phyloP scores from a whole-genome alignment of 2,329 filamentous ascomycete species.

The Aspergillus costaricaensis region DNA sequence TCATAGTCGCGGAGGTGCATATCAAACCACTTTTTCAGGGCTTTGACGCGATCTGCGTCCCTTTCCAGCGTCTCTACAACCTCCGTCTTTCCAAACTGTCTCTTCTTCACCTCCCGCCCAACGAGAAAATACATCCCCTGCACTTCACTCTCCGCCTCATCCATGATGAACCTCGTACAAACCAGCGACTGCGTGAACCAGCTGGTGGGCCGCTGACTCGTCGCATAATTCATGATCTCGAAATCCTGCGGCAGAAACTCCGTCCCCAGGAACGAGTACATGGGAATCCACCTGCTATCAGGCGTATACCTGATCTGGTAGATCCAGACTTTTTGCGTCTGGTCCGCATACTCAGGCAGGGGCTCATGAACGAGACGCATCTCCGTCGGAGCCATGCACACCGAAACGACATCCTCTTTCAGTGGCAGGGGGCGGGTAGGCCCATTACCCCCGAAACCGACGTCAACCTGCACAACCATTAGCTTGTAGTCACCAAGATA shows the following conservation, averaged over 20 bases:
- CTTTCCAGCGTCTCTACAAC: constrained; percentile 50
- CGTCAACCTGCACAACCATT: constrained; percentile 51
- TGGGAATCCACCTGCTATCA: constrained; percentile 57
- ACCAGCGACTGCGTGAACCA: constrained; percentile 60
- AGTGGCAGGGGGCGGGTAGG: constrained; percentile 61
- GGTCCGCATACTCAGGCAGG: constrained; percentile 48
- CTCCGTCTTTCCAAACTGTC: constrained; percentile 53
- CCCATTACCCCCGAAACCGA: constrained; percentile 66
- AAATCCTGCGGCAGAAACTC: constrained; percentile 67
- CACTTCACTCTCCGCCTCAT: constrained; percentile 49
- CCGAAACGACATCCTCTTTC: constrained; percentile 38
- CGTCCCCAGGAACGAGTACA: constrained; percentile 66
- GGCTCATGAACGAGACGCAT: constrained; percentile 56
- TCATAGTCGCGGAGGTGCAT: constrained; percentile 56
- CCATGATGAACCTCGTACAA: constrained; percentile 57
- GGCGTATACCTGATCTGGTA: constrained; percentile 59
- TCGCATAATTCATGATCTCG: constrained; percentile 60
- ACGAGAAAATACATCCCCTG: constrained; percentile 57
- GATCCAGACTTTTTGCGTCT: constrained; percentile 59
- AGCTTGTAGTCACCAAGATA: not conserved
- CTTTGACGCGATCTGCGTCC: constrained; percentile 58
- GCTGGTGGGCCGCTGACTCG: constrained; percentile 51
- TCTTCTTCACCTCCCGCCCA: constrained; percentile 56
- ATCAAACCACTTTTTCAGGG: constrained; percentile 55
- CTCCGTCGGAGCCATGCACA: constrained; percentile 56